phyloP scores from a whole-genome alignment of 2,329 filamentous ascomycete species.

The Penicillium hesseltinei region DNA sequence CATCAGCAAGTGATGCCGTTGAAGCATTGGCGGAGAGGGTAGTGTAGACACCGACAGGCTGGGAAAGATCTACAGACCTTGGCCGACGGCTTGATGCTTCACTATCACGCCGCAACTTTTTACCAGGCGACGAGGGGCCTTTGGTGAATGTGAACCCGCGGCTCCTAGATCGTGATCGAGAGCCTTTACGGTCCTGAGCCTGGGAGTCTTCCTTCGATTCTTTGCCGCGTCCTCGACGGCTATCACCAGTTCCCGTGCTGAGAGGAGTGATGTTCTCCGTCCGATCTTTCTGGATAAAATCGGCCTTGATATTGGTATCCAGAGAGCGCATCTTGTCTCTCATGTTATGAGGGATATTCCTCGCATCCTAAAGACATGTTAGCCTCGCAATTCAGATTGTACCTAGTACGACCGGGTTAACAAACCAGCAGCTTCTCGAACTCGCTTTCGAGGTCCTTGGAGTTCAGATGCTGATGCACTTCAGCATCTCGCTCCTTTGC shows the following conservation, averaged over 20 bases:
- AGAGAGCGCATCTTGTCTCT: conserved; percentile 91
- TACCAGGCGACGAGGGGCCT: conserved; percentile 66
- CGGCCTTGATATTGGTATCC: conserved; percentile 86
- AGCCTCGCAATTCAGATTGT: background rate
- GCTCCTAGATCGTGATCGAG: conserved; percentile 58
- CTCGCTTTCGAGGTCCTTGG: conserved; percentile 59
- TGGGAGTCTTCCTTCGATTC: conserved; percentile 40
- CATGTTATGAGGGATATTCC: conserved; percentile 92
- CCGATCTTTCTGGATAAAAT: conserved; percentile 90
- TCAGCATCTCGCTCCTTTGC: conserved; percentile 52
- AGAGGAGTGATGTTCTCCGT: conserved; percentile 58
- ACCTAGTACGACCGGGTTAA: conserved; percentile 26
- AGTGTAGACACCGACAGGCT: conserved; percentile 57
- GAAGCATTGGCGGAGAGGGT: conserved; percentile 56
- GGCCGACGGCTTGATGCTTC: conserved; percentile 65
- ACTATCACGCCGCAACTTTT: conserved; percentile 69
- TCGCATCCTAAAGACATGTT: conserved; percentile 63
- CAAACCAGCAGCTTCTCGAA: conserved; percentile 62
- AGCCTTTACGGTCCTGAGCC: conserved; percentile 47
- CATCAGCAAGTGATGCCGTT: conserved; percentile 54
- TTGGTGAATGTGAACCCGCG: conserved; percentile 77
- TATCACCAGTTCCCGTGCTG: conserved; percentile 41
- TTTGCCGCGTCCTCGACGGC: conserved; percentile 44
- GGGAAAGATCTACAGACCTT: conserved; percentile 69
- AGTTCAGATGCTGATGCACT: conserved; percentile 46